Conservation (phyloP, 2,329 filamentous ascomycete species). For the Colletotrichum sp. region DNA sequence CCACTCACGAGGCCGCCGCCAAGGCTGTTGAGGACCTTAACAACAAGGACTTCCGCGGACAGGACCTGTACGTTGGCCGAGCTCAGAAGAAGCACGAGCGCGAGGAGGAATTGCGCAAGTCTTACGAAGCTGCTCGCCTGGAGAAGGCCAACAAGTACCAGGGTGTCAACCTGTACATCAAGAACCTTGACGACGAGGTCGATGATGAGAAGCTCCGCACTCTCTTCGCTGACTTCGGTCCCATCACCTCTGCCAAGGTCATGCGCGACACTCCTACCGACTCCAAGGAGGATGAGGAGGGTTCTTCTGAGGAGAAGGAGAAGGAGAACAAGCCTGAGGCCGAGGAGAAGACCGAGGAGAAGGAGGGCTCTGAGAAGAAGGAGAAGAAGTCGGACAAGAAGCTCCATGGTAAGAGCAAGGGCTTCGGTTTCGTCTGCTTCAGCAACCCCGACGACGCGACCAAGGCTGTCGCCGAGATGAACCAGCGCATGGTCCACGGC, state of each 20-base stretch:
- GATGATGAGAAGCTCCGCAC: slow-evolving; percentile 97
- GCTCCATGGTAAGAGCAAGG: slow-evolving; percentile 94
- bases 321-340: slow-evolving; percentile 58
- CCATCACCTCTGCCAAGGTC: slow-evolving; percentile 98
- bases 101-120: slow-evolving; percentile 98
- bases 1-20: slow-evolving; percentile 85
- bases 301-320: slow-evolving; percentile 53
- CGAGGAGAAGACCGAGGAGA: slow-evolving; percentile 44
- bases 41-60: slow-evolving; percentile 87
- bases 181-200: slow-evolving; percentile 96
- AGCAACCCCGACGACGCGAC: slow-evolving; percentile 98
- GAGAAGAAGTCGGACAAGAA: slow-evolving; percentile 66
- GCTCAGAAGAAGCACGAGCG: slow-evolving; percentile 99
- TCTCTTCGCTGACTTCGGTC: slow-evolving; percentile 89
- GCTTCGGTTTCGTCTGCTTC: slow-evolving; percentile 99
- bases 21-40: slow-evolving; percentile 92
- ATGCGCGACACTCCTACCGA: slow-evolving; percentile 83
- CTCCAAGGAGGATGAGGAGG: slow-evolving; percentile 59
- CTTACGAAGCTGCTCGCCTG: slow-evolving; percentile 95
- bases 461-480: slow-evolving; percentile 99
- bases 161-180: slow-evolving; percentile 99
- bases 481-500: slow-evolving; percentile 97
- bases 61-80: slow-evolving; percentile 97
- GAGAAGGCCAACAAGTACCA: slow-evolving; percentile 99
- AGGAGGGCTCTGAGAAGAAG: slow-evolving; percentile 61